Base-by-base conservation (phyloP, 2,329 filamentous ascomycete species). In the Boeremia lycopersici region DNA sequence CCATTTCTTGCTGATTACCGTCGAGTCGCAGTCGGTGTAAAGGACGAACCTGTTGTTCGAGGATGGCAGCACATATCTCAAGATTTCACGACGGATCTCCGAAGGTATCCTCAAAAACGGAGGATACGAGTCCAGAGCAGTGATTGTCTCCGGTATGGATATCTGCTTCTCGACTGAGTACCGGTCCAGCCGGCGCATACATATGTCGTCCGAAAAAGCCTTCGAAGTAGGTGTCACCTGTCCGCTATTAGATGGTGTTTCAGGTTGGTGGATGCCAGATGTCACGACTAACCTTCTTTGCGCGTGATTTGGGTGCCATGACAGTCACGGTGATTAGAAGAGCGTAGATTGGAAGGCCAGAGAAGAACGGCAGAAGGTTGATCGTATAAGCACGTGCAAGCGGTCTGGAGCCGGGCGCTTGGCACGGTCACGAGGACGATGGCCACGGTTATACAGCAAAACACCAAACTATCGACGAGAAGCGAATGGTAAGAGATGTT, bases 21-120 rank as follows among this genome's bases (percentile, higher is more conserved):
- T 71, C 7, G 74, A 61, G 23, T 77, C 74, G 57, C 76, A 76
- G 61, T 78, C 73, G 29, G 77, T 80, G 62, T 77, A 77, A 55
- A 82, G 70, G 11, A 78, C 72, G 54, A 81, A 78, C 17, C 78
- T 75, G 34, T 74, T 77, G 53, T 72, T 71, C 12, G 71, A 71
- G 25, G 69, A 71, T 5, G 74, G 74, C 12, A 76, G 60, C 31
- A 76, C 61, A 60, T 74, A 73, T 64, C 70, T 64, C 50, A 74
- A 67, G 43, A 76, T 76, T 45, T 75, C 71, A 45, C 71, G 67
- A 19, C 74, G 67, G 36, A 76, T 71, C 44, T 76, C 74, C 17
- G 69, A 69, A 7, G 74, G 74, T n/a, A 76, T 72, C 36, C 72
- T 68, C 12, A 76, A 63, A 30, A 76, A 63, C 13, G 71, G 73